These are phyloP conservation scores for Gossypium trilobum DNA, from an alignment of 441 rosid species.

Conservation along the genomic window DNA sequence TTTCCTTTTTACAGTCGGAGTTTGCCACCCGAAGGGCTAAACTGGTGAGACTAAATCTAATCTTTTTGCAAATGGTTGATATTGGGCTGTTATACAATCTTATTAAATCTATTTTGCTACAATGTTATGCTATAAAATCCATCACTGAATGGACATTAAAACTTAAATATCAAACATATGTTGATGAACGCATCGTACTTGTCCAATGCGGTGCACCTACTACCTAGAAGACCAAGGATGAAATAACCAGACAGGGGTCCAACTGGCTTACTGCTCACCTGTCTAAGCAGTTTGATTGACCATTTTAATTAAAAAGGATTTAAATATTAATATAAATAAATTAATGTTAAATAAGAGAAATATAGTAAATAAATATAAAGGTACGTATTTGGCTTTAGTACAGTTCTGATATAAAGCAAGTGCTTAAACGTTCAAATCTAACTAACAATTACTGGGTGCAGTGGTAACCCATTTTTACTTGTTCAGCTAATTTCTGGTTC, in stretches of 20 bases:
- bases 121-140: neutral
- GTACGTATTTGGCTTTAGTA: no score
- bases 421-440: no score
- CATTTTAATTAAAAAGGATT: no score
- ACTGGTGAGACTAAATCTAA: conserved; percentile 47
- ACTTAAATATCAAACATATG: neutral
- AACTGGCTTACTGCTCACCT: neutral
- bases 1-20: conserved; percentile 63
- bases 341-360: no score
- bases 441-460: no score
- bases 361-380: no score
- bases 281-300: neutral
- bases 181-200: neutral
- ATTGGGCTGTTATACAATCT: neutral
- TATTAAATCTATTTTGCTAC: neutral
- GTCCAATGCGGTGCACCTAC: neutral
- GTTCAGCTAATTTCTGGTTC: no score
- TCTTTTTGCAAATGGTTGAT: neutral
- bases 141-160: neutral
- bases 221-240: neutral
- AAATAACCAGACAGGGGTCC: no score
- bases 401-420: no score
- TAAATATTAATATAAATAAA: no score
- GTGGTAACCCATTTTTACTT: no score
- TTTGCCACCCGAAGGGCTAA: conserved; percentile 48